Evolutionary conservation across 2,329 filamentous ascomycete genomes (phyloP).

Genomic region (Phaeosphaeria sp.): DNA sequence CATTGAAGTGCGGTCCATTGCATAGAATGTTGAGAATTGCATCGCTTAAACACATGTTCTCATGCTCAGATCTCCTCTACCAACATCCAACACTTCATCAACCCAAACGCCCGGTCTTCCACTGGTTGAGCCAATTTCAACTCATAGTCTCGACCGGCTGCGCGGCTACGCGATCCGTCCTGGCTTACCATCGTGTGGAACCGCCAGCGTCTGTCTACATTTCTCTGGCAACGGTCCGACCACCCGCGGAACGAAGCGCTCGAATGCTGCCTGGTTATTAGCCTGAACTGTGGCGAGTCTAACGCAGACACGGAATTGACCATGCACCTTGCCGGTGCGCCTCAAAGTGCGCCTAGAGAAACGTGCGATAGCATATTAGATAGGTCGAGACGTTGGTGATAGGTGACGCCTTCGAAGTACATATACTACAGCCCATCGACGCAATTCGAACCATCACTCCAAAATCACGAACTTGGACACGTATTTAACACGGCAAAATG

Average conservation of each 20-base stretch:
- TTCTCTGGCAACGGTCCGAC: background rate
- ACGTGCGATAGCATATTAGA: background rate
- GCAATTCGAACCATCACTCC: background rate
- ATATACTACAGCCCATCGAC: background rate
- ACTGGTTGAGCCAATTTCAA: background rate
- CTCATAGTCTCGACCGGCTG: background rate
- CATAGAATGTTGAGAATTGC: background rate
- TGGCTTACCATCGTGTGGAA: background rate
- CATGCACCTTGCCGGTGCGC: constrained; percentile 4
- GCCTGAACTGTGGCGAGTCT: constrained; percentile 15
- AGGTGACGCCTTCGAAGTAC: background rate
- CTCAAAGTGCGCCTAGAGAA: constrained; percentile 1
- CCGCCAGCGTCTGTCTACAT: background rate
- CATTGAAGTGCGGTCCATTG: background rate
- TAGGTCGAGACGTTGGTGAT: background rate
- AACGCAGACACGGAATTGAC: constrained; percentile 8
- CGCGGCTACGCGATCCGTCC: background rate
- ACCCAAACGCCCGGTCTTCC: background rate
- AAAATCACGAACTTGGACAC: background rate
- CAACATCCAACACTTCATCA: background rate
- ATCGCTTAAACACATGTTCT: background rate
- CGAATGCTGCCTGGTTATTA: constrained; percentile 7
- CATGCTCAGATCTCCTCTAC: background rate
- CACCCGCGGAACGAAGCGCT: background rate
- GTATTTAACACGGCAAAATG: constrained; percentile 10